Percentiles rank a stretch among this genome's conserved stretches.
These are phyloP conservation scores for Xanthoconium purpureum DNA, from an alignment of 768 basidiomycete species.

Conservation along the genomic window DNA sequence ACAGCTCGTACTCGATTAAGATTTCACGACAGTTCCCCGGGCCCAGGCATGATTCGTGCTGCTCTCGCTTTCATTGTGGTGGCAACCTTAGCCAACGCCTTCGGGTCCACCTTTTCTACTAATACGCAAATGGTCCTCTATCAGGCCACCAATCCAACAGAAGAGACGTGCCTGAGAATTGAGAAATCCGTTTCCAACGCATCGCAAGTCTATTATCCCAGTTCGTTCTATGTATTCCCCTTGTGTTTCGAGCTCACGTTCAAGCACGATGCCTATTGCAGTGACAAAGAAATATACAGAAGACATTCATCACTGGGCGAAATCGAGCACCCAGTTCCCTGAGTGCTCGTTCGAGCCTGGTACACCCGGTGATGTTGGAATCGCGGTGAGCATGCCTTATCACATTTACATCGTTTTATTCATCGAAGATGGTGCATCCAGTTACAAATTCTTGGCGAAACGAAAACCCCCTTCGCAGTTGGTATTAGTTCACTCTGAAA, in stretches of 20 bases:
- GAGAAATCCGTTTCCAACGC: not conserved
- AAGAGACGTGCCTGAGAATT: not conserved
- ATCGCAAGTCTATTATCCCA: constrained; percentile 1
- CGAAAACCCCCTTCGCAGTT: constrained; percentile 31
- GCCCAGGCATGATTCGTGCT: no score
- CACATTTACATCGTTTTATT: not conserved
- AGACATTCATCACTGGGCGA: constrained; percentile 51
- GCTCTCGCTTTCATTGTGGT: not conserved
- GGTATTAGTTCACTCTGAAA: not conserved
- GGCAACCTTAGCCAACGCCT: not conserved
- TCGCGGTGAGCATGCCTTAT: constrained; percentile 36
- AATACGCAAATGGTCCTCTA: not conserved
- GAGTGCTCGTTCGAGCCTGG: constrained; percentile 60
- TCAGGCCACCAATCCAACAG: not conserved
- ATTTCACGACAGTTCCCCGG: no score
- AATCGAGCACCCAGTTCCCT: constrained; percentile 44
- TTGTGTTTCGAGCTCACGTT: not conserved
- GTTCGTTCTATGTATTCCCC: not conserved
- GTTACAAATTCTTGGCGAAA: constrained; percentile 38
- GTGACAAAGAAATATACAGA: constrained; percentile 32
- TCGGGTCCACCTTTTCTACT: not conserved
- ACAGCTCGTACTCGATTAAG: no score
- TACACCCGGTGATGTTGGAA: constrained; percentile 46
- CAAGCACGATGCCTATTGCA: not conserved
- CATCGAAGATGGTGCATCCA: not conserved